Evolutionary conservation across 2,329 filamentous ascomycete genomes (phyloP).

Genomic region (Coleophoma eucalyptorum): DNA sequence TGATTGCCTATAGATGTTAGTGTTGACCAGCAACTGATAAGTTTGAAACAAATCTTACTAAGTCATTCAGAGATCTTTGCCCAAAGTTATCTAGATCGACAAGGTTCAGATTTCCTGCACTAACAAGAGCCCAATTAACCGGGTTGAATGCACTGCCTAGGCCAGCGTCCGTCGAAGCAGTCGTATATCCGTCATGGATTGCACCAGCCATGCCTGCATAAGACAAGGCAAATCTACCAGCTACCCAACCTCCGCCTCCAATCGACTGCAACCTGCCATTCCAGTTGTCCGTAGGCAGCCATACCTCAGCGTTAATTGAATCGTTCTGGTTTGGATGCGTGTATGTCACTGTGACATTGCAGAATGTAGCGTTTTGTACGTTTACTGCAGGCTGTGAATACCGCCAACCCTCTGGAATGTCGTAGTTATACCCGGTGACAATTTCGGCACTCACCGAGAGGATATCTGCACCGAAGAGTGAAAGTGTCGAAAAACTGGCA

Average conservation of each 20-base stretch:
- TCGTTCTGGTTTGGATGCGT: constrained; percentile 20
- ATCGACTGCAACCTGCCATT: constrained; percentile 26
- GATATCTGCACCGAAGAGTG: background rate
- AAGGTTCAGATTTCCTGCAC: constrained; percentile 1
- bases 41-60: background rate
- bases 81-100: constrained; percentile 29
- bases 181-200: constrained; percentile 19
- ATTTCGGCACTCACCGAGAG: background rate
- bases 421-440: background rate
- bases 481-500: background rate
- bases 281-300: constrained; percentile 23
- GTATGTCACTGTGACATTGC: constrained; percentile 25
- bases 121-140: background rate
- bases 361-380: constrained; percentile 11
- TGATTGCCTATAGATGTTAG: constrained; percentile 22
- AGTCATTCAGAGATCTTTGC: background rate
- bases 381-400: background rate
- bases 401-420: background rate
- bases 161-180: background rate
- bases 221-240: constrained; percentile 18
- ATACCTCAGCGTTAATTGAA: constrained; percentile 15
- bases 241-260: constrained; percentile 27
- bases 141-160: background rate
- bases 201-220: constrained; percentile 18
- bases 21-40: background rate